Base-by-base conservation (phyloP, 1,139 yeast genomes). In the Zygotorulaspora mrakii region DNA sequence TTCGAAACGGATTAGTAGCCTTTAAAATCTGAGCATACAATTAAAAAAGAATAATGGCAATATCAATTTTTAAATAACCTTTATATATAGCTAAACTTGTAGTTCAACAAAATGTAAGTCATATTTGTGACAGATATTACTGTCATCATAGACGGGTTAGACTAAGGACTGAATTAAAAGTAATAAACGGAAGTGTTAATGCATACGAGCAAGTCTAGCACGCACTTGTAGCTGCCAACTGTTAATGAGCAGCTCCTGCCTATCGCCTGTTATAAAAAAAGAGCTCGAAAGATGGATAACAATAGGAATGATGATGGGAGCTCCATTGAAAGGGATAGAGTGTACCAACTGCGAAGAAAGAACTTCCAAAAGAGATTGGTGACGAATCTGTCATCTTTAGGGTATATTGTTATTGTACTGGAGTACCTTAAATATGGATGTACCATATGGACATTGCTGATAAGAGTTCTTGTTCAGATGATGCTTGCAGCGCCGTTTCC, bases 401-500 rank as follows among this genome's bases (percentile, higher is more conserved):
- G 62, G 0, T 55, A 50, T 36, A 23, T 51, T 3, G 23, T 54
- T 9, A 56, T 60, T 14, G 39, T 52, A 5, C 29, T 55, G 27
- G 52, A 55, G 30, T 57, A 58, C 29, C 40, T 59, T 33, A 60
- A 60, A 38, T 59, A 45, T 42, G 62, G 57, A 9, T 46, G 57
- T 12, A 47, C 49, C 3, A 42, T 55, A 8, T 42, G 50, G 50
- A 38, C 49, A 4, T 31, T 60, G 6, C 4, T 52, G 7, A 27
- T 58, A 16, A 45, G 69, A 36, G 35, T 53, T 13, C 18, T 45
- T 3, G 43, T 63, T 1, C 69, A 67, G 21, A 49, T 59, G 2
- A 35, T 63, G 2, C 36, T 65, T n/a, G 29, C 61, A 3, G 51
- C 56, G 9, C 69, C 71, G 0, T 66, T 64, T 40, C 70, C 70